Base-by-base conservation (phyloP, 176 grass and related monocot species). In the Musa beccarii region DNA sequence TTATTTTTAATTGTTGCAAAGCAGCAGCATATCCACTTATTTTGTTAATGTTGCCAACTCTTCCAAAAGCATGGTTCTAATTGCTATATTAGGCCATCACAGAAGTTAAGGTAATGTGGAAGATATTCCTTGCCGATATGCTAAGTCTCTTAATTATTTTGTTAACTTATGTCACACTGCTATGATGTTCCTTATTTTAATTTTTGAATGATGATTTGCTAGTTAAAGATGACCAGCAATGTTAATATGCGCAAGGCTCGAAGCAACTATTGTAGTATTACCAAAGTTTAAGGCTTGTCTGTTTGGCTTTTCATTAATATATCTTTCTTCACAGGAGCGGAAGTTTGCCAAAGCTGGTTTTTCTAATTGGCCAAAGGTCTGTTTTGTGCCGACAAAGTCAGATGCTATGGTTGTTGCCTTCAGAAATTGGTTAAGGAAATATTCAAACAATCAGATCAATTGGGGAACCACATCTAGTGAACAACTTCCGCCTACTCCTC, bases 401-500 rank as follows among this genome's bases (percentile, higher is more conserved):
- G 90, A 97, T 63, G 76, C 29, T 76, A 87, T 92, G 82, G 82
- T 93, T 54, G 75, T 97, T 59, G 86, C 90, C 74, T 97, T 87
- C 79, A 93, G 93, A 63, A 97, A 79, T 74, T 97, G 93, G 93
- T 89, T 93, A 66, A 87, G 85, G 57, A 97, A 89, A 63, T 88
- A 93, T 76, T 81, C 84, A 74, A 82, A 85, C 68, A 74, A 74
- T 76, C 82, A 85, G 55, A 2, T 93, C 64, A 83, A 79, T n/a
- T 97, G 90, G 88, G 86, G 81, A 73, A 78, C 53, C 10, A 63
- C 79, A 1, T 43, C 69, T 8, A 28, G 2, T 20, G 76, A 79
- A 57, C 80, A 81, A 28, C 77, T 93, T 66, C 89, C 93, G 3
- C 84, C 84, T 76, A 85, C 85, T 7, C 80, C 90, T 72, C 79